Conservation (phyloP, 345 rosid species). For the Populus ilicifolia region DNA sequence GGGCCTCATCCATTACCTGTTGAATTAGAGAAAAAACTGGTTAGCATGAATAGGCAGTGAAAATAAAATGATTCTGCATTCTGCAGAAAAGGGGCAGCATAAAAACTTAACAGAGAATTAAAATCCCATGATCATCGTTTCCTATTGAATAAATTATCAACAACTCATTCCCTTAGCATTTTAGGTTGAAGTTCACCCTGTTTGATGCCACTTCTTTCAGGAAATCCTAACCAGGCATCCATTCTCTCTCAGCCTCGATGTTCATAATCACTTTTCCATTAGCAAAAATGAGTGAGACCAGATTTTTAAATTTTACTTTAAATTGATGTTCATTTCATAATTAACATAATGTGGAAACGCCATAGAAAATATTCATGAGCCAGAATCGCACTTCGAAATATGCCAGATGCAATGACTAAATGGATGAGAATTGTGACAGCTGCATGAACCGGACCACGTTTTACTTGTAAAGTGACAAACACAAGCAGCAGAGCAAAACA, state of each 20-base stretch:
- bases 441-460: not conserved
- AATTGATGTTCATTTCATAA: not conserved
- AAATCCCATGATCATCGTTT: not conserved
- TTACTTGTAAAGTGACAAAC: not conserved
- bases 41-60: not conserved
- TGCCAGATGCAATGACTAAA: not conserved
- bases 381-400: not conserved
- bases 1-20: constrained; percentile 12
- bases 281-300: not conserved
- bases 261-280: not conserved
- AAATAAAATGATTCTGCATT: not conserved
- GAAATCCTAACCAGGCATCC: not conserved
- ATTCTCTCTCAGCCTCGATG: not conserved
- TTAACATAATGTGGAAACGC: not conserved
- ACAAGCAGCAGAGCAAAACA: not conserved
- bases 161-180: not conserved
- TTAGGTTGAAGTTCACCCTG: not conserved
- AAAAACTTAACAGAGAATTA: not conserved
- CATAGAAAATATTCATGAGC: not conserved
- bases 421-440: not conserved
- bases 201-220: not conserved
- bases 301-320: not conserved
- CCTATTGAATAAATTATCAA: not conserved
- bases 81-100: not conserved
- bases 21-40: not conserved